phyloP scores from a whole-genome alignment of 1,284 basidiomycete species.

The Bondarzewia mesenterica region DNA sequence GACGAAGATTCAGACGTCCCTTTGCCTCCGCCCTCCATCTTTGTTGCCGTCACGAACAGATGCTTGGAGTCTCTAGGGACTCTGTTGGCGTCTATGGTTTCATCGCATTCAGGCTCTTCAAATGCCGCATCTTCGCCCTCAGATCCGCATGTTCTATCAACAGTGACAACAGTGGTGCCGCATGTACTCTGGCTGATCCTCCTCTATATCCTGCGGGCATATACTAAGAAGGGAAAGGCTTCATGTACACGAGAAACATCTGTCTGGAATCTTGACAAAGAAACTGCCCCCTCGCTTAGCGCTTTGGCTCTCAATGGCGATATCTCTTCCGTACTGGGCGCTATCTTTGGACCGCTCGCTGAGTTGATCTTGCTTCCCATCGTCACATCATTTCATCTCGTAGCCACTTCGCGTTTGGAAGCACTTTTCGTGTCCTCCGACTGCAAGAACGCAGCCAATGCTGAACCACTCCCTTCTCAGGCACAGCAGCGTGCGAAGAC shows the following conservation, averaged over 20 bases:
- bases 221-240: not conserved
- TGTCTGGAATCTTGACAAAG: not conserved
- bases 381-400: not conserved
- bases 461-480: not conserved
- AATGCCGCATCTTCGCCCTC: not conserved
- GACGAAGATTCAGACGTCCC: not conserved
- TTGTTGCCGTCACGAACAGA: not conserved
- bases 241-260: not conserved
- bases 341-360: not conserved
- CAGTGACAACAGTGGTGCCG: not conserved
- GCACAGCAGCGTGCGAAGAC: not conserved
- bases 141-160: not conserved
- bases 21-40: not conserved
- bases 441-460: no score
- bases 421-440: not conserved
- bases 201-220: not conserved
- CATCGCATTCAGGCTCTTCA: no score
- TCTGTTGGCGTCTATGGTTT: not conserved
- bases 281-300: not conserved
- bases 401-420: no score
- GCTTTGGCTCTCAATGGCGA: not conserved
- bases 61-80: not conserved
- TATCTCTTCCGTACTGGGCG: not conserved
- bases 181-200: not conserved
- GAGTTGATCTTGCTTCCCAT: not conserved